Evolutionary conservation across 768 basidiomycete genomes (phyloP).

Genomic region (Chlorophyllum brunneum): DNA sequence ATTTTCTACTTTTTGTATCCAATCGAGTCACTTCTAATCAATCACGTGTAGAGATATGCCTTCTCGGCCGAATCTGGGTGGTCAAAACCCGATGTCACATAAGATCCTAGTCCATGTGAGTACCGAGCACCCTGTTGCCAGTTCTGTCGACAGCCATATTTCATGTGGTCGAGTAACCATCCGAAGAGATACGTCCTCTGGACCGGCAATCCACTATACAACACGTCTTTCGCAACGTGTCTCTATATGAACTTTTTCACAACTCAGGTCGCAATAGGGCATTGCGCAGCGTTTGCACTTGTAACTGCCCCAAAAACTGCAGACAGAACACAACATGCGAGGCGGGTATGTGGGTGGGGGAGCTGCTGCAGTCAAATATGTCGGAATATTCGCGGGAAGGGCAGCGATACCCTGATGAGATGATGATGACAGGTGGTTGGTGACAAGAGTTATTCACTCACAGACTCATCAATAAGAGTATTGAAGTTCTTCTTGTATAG

Average conservation of each 20-base stretch:
- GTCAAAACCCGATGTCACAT: too few relatives aligned
- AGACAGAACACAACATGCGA: conserved; percentile 77
- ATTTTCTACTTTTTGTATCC: neutral
- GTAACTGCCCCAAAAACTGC: conserved; percentile 81
- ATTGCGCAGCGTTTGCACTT: conserved; percentile 75
- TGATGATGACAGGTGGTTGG: neutral
- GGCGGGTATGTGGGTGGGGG: conserved; percentile 61
- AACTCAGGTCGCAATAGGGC: conserved; percentile 72
- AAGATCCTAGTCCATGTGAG: too few relatives aligned
- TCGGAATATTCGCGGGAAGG: conserved; percentile 49
- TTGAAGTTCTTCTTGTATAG: conserved; percentile 79
- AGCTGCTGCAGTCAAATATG: conserved; percentile 68
- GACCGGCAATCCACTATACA: conserved; percentile 29
- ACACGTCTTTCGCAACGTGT: conserved; percentile 78
- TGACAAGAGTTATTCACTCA: conserved; percentile 31
- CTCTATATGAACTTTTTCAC: conserved; percentile 71
- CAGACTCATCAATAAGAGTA: conserved; percentile 75
- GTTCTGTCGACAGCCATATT: too few relatives aligned
- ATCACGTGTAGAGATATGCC: conserved; percentile 1
- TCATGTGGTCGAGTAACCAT: too few relatives aligned
- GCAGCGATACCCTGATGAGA: conserved; percentile 50
- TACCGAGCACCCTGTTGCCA: too few relatives aligned
- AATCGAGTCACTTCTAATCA: conserved; percentile 6
- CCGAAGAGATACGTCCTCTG: too few relatives aligned
- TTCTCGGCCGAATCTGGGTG: neutral